Base-by-base conservation (phyloP, 139 green algal species). In the Micromonas commoda region DNA sequence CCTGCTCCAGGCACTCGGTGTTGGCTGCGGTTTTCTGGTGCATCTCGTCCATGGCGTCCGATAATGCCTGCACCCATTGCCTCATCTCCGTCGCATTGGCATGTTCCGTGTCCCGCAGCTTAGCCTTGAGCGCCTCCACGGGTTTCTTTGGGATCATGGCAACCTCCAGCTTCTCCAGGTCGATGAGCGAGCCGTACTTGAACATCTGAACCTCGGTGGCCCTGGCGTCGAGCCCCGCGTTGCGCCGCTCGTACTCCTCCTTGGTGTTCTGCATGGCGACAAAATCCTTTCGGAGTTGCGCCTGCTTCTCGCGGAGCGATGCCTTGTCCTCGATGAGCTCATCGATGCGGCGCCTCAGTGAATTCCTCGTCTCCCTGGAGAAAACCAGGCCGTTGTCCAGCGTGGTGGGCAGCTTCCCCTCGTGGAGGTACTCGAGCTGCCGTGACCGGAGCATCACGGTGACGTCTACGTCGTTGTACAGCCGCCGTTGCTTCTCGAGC, bases 401-500 rank as follows among this genome's bases (percentile, higher is more conserved):
- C 67, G 92, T 85, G 19, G 80, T 61, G 19, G 89, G 89, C 66
- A 93, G 80, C 9, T 80, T 74, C 66, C 91, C 87, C 23, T 89
- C 81, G 24, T 38, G 6, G 34, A 92, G 80, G 72, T 89, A 89
- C 76, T 90, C 82, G 1, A 84, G 51, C 80, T 84, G 80, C 66
- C 82, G 81, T 76, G 82, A 79, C 29, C 57, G 80, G 45, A 94
- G 82, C 21, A 88, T 85, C 35, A 92, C 83, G 13, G 86, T 79
- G 21, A 93, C 83, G 54, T 91, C 79, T 52, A 92, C 86, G 77
- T 88, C 73, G 78, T 93, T 95, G n/a, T n/a, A n/a, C 31, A 96
- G 83, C n/a, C 83, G 85, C 1, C 32, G 80, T 79, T 96, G 91
- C 82, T 95, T 96, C 86, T 93, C 87, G 71, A 89, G 87, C 82